Evolutionary conservation across 2,329 filamentous ascomycete genomes (phyloP).

Genomic region (Neofusicoccum ribis): DNA sequence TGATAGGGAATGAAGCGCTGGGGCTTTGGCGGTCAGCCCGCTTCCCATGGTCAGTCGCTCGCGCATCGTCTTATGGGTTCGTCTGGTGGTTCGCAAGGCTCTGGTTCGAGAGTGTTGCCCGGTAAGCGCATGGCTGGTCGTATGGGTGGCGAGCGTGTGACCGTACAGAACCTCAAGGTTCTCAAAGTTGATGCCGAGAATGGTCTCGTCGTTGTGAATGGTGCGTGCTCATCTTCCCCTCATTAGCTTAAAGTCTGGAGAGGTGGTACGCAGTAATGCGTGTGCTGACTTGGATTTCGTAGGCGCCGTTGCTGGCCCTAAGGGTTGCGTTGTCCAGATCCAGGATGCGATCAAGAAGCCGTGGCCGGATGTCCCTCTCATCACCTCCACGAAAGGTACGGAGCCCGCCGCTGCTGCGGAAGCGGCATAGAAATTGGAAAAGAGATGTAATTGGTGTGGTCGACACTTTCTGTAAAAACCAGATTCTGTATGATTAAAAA

Average conservation of each 20-base stretch:
- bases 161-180: conserved; percentile 87
- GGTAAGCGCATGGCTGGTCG: conserved; percentile 98
- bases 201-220: conserved; percentile 85
- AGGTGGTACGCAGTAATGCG: too few species aligned
- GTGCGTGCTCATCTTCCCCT: conserved; percentile 43
- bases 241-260: background rate
- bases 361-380: conserved; percentile 51
- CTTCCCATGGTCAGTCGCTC: conserved; percentile 92
- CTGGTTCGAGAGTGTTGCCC: conserved; percentile 86
- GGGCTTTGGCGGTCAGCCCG: conserved; percentile 84
- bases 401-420: conserved; percentile 9
- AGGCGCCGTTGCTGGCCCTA: conserved; percentile 80
- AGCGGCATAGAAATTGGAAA: conserved; percentile 12
- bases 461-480: background rate
- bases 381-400: background rate
- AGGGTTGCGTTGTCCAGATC: conserved; percentile 79
- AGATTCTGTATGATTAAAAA: background rate
- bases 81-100: conserved; percentile 83
- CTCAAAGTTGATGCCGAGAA: conserved; percentile 84
- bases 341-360: conserved; percentile 91
- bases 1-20: conserved; percentile 85
- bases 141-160: conserved; percentile 89
- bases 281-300: conserved; percentile 1
- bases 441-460: background rate
- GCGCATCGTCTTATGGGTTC: conserved; percentile 93